phyloP scores from a whole-genome alignment of 2,329 filamentous ascomycete species.

The Cordyceps fumosorosea region DNA sequence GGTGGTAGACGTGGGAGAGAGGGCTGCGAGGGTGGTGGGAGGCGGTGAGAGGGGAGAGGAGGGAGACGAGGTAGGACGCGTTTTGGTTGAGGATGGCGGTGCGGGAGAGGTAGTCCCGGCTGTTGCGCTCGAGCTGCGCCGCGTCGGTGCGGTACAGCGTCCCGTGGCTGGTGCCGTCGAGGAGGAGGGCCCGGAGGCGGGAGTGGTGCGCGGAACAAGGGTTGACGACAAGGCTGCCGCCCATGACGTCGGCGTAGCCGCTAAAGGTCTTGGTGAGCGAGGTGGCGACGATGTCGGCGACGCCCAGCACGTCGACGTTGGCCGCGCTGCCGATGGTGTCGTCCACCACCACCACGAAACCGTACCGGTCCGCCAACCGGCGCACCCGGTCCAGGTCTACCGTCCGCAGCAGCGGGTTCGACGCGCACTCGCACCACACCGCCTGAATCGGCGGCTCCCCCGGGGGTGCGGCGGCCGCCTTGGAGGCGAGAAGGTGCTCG shows the following conservation, averaged over 20 bases:
- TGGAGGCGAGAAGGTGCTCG: constrained; percentile 37
- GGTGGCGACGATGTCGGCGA: constrained; percentile 43
- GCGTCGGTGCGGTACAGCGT: constrained; percentile 31
- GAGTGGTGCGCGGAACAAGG: constrained; percentile 36
- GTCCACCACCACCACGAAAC: constrained; percentile 40
- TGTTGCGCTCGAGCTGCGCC: constrained; percentile 38
- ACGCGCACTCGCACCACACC: background rate
- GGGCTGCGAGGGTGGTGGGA: constrained; percentile 25
- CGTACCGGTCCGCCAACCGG: constrained; percentile 35
- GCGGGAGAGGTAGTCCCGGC: constrained; percentile 35
- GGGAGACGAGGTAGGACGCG: constrained; percentile 33
- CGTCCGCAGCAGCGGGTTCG: constrained; percentile 29
- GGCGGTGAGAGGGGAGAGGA: constrained; percentile 23
- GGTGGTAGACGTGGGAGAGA: constrained; percentile 38
- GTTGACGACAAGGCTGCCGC: constrained; percentile 43
- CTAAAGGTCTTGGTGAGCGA: constrained; percentile 54
- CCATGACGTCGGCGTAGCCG: constrained; percentile 50
- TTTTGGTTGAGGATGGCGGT: constrained; percentile 36
- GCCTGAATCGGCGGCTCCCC: constrained; percentile 34
- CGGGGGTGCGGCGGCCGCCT: constrained; percentile 26
- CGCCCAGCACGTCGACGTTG: constrained; percentile 43
- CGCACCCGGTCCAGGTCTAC: constrained; percentile 29
- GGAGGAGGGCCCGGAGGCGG: constrained; percentile 26
- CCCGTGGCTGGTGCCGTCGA: constrained; percentile 1
- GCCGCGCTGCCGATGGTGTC: constrained; percentile 42